These are phyloP conservation scores for Lagenidium giganteum DNA, from an alignment of 352 stramenopile species.

Conservation along the genomic window DNA sequence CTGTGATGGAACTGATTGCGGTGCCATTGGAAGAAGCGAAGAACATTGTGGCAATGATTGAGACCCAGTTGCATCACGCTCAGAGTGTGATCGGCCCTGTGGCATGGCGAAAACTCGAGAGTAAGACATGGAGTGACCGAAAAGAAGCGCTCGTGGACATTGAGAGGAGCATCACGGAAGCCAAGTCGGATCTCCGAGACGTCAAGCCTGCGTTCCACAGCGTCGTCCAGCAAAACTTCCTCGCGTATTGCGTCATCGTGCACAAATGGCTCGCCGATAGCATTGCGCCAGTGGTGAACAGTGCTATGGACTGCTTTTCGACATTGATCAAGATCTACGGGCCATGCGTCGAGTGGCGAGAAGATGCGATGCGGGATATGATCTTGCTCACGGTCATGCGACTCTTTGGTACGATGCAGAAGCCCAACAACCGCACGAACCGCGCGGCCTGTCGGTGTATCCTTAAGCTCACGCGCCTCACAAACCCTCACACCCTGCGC, in stretches of 20 bases:
- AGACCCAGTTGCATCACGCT: slow-evolving; percentile 28
- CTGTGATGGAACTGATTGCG: slow-evolving; percentile 22
- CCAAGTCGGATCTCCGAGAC: slow-evolving; percentile 68
- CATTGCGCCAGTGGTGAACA: slow-evolving; percentile 75
- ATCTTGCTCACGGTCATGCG: slow-evolving; percentile 58
- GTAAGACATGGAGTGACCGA: slow-evolving; percentile 79
- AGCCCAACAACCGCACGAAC: slow-evolving; percentile 70
- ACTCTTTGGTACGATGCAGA: slow-evolving; percentile 68
- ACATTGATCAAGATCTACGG: slow-evolving; percentile 77
- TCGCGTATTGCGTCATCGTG: slow-evolving; percentile 55
- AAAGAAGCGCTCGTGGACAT: slow-evolving; percentile 76
- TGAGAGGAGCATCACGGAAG: slow-evolving; percentile 61
- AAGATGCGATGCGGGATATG: slow-evolving; percentile 49
- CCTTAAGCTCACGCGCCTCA: slow-evolving; percentile 66
- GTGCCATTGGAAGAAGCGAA: slow-evolving; percentile 52
- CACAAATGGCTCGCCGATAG: slow-evolving; percentile 52
- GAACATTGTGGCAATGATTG: slow-evolving; percentile 32
- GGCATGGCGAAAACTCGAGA: slow-evolving; percentile 69
- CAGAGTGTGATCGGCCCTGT: slow-evolving; percentile 56
- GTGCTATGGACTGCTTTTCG: slow-evolving; percentile 55
- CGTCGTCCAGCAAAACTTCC: slow-evolving; percentile 58
- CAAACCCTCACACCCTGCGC: slow-evolving; percentile 58
- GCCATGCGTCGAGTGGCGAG: slow-evolving; percentile 67
- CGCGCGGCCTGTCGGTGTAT: slow-evolving; percentile 69
- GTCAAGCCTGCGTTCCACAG: slow-evolving; percentile 51